Percentiles rank a stretch among this genome's conserved stretches.
These are phyloP conservation scores for Chlamydomonas sp. DNA, from an alignment of 139 green algal species.

Conservation along the genomic window DNA sequence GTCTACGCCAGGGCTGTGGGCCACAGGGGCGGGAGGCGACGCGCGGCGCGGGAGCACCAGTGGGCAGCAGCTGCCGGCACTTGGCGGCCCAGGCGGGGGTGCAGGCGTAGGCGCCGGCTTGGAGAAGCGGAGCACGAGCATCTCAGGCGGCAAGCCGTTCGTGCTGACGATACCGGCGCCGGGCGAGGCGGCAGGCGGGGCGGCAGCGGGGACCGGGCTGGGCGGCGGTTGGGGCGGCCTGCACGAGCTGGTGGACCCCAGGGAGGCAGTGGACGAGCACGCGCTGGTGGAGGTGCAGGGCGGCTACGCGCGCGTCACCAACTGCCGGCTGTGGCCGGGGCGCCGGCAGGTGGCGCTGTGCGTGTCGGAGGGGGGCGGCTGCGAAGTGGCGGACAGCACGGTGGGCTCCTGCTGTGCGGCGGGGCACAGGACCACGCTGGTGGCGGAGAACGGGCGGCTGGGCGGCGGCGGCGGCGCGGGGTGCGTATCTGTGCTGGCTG, in stretches of 20 bases:
- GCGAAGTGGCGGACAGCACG: background rate
- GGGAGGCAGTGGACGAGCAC: conserved; percentile 24
- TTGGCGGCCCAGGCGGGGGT: too few species aligned
- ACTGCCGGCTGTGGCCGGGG: conserved; percentile 13
- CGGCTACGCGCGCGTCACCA: conserved; percentile 13
- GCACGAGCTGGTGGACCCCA: conserved; percentile 7
- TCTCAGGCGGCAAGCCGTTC: background rate
- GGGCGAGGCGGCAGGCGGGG: too few species aligned
- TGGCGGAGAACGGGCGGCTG: background rate
- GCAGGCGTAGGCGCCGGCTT: too few species aligned
- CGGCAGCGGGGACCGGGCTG: background rate
- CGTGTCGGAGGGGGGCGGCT: conserved; percentile 13
- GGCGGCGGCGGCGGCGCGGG: conserved; percentile 1
- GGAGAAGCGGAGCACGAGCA: too few species aligned
- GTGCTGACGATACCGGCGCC: background rate
- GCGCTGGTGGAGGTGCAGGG: conserved; percentile 24
- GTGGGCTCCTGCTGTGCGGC: background rate
- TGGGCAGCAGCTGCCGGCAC: too few species aligned
- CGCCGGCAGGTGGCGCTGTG: conserved; percentile 25
- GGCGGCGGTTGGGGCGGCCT: background rate
- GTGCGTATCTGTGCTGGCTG: conserved; percentile 16
- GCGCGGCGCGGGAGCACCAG: too few species aligned
- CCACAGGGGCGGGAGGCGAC: too few species aligned
- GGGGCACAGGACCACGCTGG: background rate
- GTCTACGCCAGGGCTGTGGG: too few species aligned